These are phyloP conservation scores for Russula virescens DNA, from an alignment of 768 basidiomycete species.

Conservation along the genomic window DNA sequence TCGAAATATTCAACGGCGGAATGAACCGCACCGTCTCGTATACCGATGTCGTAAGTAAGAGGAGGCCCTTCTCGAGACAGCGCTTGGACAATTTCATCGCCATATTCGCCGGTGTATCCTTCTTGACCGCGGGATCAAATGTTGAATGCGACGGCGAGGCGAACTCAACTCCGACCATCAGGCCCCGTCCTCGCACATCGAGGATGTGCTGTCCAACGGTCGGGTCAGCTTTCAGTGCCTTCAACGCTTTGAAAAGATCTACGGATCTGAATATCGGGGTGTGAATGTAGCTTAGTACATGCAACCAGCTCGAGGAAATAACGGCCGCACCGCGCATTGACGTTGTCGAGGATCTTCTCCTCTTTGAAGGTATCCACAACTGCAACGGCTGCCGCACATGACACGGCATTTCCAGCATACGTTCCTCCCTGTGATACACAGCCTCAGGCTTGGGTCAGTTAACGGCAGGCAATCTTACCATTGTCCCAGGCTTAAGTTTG, in stretches of 20 bases:
- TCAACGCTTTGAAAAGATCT: conserved; percentile 62
- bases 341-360: conserved; percentile 80
- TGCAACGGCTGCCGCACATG: conserved; percentile 87
- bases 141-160: conserved; percentile 53
- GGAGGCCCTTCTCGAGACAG: conserved; percentile 81
- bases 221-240: conserved; percentile 50
- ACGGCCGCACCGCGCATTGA: conserved; percentile 51
- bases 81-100: conserved; percentile 66
- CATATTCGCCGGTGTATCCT: conserved; percentile 44
- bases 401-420: conserved; percentile 87
- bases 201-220: conserved; percentile 54
- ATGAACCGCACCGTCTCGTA: conserved; percentile 92
- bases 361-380: conserved; percentile 70
- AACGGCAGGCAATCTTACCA: conserved; percentile 42
- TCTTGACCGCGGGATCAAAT: conserved; percentile 40
- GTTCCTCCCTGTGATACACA: conserved; percentile 62
- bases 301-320: neutral
- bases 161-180: conserved; percentile 87
- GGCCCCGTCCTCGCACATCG: conserved; percentile 82
- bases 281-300: neutral
- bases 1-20: conserved; percentile 77
- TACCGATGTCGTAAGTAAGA: conserved; percentile 84
- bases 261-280: conserved; percentile 44
- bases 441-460: neutral
- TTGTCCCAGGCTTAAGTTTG: conserved; percentile 68